Evolutionary conservation across 306 rosid genomes (phyloP), one percentile per base, ranked within the genome.

Genomic region (Cucumis hystrix): DNA sequence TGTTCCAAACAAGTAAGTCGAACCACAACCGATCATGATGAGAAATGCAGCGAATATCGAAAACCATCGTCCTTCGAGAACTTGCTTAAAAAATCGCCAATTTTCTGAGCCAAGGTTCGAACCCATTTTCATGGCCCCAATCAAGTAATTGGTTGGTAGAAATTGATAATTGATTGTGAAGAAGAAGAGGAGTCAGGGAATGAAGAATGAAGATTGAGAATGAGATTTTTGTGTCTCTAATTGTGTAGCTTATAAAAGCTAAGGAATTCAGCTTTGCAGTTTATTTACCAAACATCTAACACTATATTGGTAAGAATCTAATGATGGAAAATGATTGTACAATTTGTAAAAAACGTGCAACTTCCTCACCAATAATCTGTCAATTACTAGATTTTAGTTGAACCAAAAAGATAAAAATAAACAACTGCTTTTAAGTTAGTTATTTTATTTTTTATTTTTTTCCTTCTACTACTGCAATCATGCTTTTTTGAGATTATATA

Each of bases 1-100:
- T 18, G 82, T 61, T 33, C 84, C 86, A 25, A 82, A 85, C 8
- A 85, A 62, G 45, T 80, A 82, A 6, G 84, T 75, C 0, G 84
- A 75, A 6, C 86, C 88, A 0, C 81, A 71, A 1, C 82, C 84
- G 13, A 82, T 43, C 86, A 80, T 78, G 74, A 85, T 74, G 1
- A 78, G 58, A 40, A 83, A 78, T 1, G 74, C 41, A 0, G 74
- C 30, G 54, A 41, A 67, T 0, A 67, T 17, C 5, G 52, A 4
- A 17, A 85, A 82, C 87, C 85, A 85, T 71, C 82, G 54, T 10
- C 74, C 74, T 9, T 37, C 7, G 0, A 39, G 9, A 5, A 67
- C 52, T 21, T 14, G 83, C 79, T 62, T 62, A 41, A 62, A 20
- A 16, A 62, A 16, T 1, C n/a, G 57, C 57, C 57, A 52, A 52